A percentile compares a stretch with the other conserved stretches of the same genome.
Conservation (phyloP, 2,329 filamentous ascomycete species). For the Diaporthe vexans region DNA sequence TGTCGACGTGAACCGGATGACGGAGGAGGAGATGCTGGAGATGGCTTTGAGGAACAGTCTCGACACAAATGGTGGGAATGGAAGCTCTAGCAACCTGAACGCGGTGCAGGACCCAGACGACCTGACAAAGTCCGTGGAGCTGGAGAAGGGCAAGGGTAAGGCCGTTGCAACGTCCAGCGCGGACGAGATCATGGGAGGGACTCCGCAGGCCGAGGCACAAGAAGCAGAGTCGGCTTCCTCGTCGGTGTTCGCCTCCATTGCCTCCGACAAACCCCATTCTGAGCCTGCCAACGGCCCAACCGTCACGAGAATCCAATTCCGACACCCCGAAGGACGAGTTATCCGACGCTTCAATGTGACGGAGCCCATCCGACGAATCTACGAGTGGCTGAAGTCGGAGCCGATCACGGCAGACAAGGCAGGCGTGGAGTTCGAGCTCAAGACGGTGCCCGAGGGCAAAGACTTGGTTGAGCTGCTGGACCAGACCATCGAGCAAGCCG, state of each 20-base stretch:
- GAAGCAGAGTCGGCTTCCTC: constrained; percentile 46
- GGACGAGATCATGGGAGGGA: constrained; percentile 53
- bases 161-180: constrained; percentile 49
- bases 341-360: constrained; percentile 86
- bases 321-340: constrained; percentile 85
- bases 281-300: constrained; percentile 82
- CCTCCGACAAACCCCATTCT: constrained; percentile 78
- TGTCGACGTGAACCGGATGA: constrained; percentile 88
- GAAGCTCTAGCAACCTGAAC: constrained; percentile 47
- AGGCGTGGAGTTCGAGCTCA: constrained; percentile 87
- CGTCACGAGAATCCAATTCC: constrained; percentile 92
- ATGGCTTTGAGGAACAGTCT: constrained; percentile 93
- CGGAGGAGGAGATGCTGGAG: constrained; percentile 96
- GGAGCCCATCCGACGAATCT: constrained; percentile 86
- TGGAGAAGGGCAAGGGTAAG: constrained; percentile 68
- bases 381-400: constrained; percentile 95
- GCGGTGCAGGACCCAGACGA: constrained; percentile 87
- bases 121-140: constrained; percentile 76
- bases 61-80: constrained; percentile 61
- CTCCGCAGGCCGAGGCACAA: constrained; percentile 49
- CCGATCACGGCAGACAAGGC: constrained; percentile 82
- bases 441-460: constrained; percentile 81
- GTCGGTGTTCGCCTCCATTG: constrained; percentile 77
- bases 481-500: constrained; percentile 81
- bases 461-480: constrained; percentile 86